Base-by-base conservation (phyloP, 495 filamentous ascomycete genomes). In the Penicillium salamii region DNA sequence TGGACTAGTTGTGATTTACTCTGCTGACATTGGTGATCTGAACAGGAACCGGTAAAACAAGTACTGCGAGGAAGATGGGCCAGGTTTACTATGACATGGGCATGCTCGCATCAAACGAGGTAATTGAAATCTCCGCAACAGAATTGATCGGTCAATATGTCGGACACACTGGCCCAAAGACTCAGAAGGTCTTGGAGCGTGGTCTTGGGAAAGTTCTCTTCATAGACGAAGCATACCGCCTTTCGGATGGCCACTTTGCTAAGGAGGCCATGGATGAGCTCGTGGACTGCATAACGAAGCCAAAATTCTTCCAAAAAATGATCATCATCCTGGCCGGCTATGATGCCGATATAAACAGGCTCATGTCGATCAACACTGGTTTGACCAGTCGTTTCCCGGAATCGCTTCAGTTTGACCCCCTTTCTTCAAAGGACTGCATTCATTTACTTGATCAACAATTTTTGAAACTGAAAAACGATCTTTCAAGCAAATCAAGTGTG, bases 251-350 rank as follows among this genome's bases (percentile, higher is more conserved):
- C 0, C 57, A 66, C 2, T 90, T 82, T 52, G 85, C 80, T 0
- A 79, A 80, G 42, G 88, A 90, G 59, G 88, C 86, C 0, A 81
- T 89, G 59, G 80, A 89, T 38, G 86, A 90, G 67, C 66, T 91
- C 8, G 83, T 88, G 0, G 83, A 89, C 62, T 80, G 72, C 34
- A 67, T 87, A 7, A 87, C 84, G 0, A 87, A 87, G 54, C 74
- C 77, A 1, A 68, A 67, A 20, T 93, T 81, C 55, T 53, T 59
- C 6, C 71, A 78, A 38, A 90, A 85, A 49, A 60, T 93, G 1
- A 73, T 93, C 34, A 74, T 87, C 13, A 88, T 93, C 35, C 72
- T 91, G 0, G 88, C 89, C 0, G 88, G 88, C 2, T 90, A 91
- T 38, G 62, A 65, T 48, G 29, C 68, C 1, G 84, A 90, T 26